Evolutionary conservation across 441 rosid genomes (phyloP).

Genomic region (Viola pubescens): DNA sequence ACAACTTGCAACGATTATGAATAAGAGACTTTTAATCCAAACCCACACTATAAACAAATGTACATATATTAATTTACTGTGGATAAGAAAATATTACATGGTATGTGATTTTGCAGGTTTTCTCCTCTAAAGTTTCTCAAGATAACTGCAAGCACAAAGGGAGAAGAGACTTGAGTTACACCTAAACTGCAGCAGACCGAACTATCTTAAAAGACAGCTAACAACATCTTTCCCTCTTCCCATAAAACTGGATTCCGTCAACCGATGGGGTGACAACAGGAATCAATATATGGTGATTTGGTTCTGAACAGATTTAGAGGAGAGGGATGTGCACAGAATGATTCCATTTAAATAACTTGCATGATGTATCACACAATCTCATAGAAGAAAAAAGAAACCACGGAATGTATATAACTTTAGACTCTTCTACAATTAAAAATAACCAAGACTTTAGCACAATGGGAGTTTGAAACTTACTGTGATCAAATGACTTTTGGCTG

Average conservation of each 20-base stretch:
- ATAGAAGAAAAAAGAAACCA: background rate
- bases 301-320: no score
- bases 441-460: background rate
- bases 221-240: no score
- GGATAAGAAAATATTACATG: background rate
- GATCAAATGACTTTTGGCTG: slow-evolving; percentile 3
- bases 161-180: background rate
- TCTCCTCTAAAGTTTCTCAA: background rate
- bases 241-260: no score
- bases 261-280: no score
- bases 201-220: no score
- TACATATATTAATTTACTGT: background rate
- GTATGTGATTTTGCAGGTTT: background rate
- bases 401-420: background rate
- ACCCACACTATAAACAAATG: slow-evolving; percentile 14
- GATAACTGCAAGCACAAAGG: slow-evolving; percentile 17
- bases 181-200: no score
- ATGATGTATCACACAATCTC: background rate
- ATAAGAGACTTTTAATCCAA: background rate
- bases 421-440: background rate
- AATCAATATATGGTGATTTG: no score
- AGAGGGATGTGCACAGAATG: no score
- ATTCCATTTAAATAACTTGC: no score
- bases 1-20: background rate
- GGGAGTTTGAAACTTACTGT: slow-evolving; percentile 14